Evolutionary conservation across 2,329 filamentous ascomycete genomes (phyloP), one percentile per base, ranked within the genome.

Genomic region (Venturia effusa): DNA sequence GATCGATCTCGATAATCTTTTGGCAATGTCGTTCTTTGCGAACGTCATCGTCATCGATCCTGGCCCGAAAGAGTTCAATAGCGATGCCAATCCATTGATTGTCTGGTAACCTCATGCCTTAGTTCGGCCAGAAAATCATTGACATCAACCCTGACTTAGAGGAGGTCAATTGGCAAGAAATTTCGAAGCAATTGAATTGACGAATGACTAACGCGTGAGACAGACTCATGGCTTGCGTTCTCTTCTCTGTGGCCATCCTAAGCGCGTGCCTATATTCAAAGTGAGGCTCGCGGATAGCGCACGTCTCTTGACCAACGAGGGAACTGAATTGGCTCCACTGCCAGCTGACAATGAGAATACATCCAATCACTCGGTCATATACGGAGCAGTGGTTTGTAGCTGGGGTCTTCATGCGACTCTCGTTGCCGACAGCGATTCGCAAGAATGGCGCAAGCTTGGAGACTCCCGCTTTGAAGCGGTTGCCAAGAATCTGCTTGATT

Each of bases 361-460:
- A n/a, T n/a, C n/a, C n/a, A n/a, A n/a, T n/a, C n/a, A n/a, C n/a
- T n/a, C n/a, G n/a, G n/a, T n/a, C 0, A 70, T 82, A 2, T 83
- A 88, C 69, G 92, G 91, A 32, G 88, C 88, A 30, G 90, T 97
- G 27, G 92, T 97, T 1, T 88, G 87, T 55, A 94, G 89, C 73
- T 96, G 95, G 83, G 93, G 89, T 24, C 85, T 97, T 70, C 93
- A 97, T 71, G 90, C 92, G 37, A 86, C 88, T 51, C 81, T 97
- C 3, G 91, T 97, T 27, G 92, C 90, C 69, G 92, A 97, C 77
- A 94, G 89, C 74, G 93, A 97, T 74, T 95, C 92, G 0, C 79
- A 84, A 0, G 88, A 85, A 67, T 93, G 93, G 74, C 87, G 93
- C 66, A 83, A 84, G 68, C 87, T 88, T 70, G 93, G 93, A 15